A percentile compares a stretch with the other conserved stretches of the same genome.
Evolutionary conservation across 2,329 filamentous ascomycete genomes (phyloP).

Genomic region (Colletotrichum musicola): DNA sequence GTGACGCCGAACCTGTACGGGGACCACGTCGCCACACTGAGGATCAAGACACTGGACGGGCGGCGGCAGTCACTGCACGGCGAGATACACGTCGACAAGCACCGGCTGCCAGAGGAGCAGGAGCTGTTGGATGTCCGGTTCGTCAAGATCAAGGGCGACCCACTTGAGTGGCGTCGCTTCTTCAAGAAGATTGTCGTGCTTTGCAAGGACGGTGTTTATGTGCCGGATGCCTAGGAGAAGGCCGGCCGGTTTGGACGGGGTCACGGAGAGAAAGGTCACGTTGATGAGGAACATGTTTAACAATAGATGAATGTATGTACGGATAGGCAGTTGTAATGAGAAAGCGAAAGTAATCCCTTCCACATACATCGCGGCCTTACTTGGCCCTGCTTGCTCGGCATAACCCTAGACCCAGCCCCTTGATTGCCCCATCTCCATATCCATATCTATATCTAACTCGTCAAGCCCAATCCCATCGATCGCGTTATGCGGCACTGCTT

Average conservation of each 20-base stretch:
- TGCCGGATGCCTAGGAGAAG: conserved; percentile 54
- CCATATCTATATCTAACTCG: too few species aligned
- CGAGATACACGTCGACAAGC: conserved; percentile 79
- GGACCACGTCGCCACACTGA: conserved; percentile 73
- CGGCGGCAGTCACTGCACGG: conserved; percentile 80
- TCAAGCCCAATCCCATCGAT: too few species aligned
- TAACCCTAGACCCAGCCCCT: too few species aligned
- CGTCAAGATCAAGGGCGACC: conserved; percentile 94
- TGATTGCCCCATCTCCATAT: too few species aligned
- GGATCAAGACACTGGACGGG: conserved; percentile 80
- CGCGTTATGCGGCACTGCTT: too few species aligned
- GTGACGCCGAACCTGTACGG: conserved; percentile 60
- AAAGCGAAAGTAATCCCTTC: not conserved
- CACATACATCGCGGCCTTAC: not conserved
- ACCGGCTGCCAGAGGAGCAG: conserved; percentile 65
- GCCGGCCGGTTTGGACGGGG: not conserved
- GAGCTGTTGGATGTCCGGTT: conserved; percentile 89
- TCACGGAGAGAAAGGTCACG: conserved; percentile 7
- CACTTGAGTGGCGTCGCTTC: conserved; percentile 94
- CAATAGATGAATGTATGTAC: conserved; percentile 13
- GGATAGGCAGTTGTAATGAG: conserved; percentile 20
- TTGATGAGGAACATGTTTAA: conserved; percentile 28
- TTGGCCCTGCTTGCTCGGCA: not conserved
- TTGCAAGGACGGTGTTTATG: conserved; percentile 86
- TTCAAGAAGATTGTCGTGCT: conserved; percentile 95